These are phyloP conservation scores for Helicocarpus griseus DNA, from an alignment of 2,329 filamentous ascomycete species.

Conservation along the genomic window DNA sequence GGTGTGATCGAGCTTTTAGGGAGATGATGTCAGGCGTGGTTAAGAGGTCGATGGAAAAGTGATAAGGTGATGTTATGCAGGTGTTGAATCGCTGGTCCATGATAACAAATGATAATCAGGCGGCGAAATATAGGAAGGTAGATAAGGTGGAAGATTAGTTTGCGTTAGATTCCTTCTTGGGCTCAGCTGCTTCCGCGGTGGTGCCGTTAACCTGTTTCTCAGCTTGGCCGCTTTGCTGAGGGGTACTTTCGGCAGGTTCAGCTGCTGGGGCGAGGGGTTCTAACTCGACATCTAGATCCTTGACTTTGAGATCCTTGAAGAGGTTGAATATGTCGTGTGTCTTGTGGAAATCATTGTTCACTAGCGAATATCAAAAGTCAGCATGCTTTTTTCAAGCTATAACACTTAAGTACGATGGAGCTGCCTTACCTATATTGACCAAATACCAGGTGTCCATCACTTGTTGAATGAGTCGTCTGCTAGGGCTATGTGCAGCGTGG, in stretches of 20 bases:
- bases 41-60: not conserved
- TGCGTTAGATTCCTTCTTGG: not conserved
- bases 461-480: conserved; percentile 66
- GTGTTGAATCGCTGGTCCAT: not conserved
- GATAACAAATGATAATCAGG: not conserved
- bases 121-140: not conserved
- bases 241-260: not conserved
- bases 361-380: conserved; percentile 37
- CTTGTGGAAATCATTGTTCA: conserved; percentile 96
- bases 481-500: conserved; percentile 65
- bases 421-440: conserved; percentile 75
- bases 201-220: not conserved
- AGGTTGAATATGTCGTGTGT: conserved; percentile 72
- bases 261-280: conserved; percentile 9
- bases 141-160: not conserved
- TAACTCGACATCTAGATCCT: conserved; percentile 27
- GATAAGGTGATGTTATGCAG: not conserved
- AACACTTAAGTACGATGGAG: not conserved
- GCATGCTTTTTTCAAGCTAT: conserved; percentile 6
- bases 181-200: not conserved
- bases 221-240: conserved; percentile 2
- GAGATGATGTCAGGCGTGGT: not conserved
- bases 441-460: conserved; percentile 89
- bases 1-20: not conserved
- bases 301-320: conserved; percentile 59